Conservation (phyloP, 192 early-diverging fungal species). For the Allomyces macrogynus region DNA sequence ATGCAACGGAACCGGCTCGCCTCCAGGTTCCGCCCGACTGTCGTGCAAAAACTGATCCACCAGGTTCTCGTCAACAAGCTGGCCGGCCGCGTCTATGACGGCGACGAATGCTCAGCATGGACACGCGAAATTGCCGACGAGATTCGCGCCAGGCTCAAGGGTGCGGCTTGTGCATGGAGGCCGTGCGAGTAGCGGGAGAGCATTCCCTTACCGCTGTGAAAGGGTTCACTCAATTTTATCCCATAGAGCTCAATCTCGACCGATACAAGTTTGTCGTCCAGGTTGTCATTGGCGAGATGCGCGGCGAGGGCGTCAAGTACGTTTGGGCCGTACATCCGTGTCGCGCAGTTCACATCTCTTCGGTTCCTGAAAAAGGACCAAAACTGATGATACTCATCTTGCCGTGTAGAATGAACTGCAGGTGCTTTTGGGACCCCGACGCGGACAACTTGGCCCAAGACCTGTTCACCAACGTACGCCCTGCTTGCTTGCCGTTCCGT, state of each 20-base stretch:
- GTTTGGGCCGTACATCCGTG: not conserved
- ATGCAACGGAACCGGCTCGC: not conserved
- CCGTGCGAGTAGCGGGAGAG: not conserved
- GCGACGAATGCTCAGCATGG: conserved; percentile 28
- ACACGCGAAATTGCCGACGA: conserved; percentile 36
- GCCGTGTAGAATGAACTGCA: conserved; percentile 23
- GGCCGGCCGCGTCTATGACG: conserved; percentile 18
- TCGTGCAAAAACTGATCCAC: conserved; percentile 21
- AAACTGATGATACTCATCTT: not conserved
- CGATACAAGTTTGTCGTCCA: conserved; percentile 38
- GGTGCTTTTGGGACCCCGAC: conserved; percentile 43
- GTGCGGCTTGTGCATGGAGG: conserved; percentile 10
- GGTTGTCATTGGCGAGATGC: conserved; percentile 36
- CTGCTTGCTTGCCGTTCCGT: not conserved
- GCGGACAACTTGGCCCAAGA: conserved; percentile 40
- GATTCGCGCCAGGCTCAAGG: conserved; percentile 33
- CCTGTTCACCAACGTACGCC: conserved; percentile 30
- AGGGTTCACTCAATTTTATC: too few species aligned
- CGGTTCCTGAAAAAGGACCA: too few species aligned
- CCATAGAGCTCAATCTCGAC: conserved; percentile 25
- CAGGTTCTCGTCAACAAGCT: conserved; percentile 22
- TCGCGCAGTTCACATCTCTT: too few species aligned
- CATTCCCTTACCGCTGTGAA: too few species aligned
- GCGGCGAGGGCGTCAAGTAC: conserved; percentile 34
- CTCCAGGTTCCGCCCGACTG: conserved; percentile 25